Conservation (phyloP, 345 rosid species). For the Moringa oleifera region DNA sequence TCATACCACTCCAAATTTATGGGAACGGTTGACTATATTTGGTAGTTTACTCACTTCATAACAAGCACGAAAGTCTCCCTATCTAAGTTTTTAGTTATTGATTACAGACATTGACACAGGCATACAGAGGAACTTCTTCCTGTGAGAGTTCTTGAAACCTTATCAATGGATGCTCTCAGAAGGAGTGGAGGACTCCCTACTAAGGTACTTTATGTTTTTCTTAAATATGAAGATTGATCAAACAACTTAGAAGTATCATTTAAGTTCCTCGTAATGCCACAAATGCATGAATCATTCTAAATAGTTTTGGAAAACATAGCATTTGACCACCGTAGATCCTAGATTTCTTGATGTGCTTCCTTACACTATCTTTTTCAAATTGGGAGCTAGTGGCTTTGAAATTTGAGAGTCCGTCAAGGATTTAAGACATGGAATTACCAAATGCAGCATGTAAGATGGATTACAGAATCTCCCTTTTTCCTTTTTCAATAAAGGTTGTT, state of each 20-base stretch:
- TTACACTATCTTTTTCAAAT: slow-evolving; percentile 2
- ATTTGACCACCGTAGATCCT: neutral
- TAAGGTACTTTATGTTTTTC: slow-evolving; percentile 45
- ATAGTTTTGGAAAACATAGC: neutral
- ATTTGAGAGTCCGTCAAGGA: neutral
- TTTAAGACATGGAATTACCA: too few relatives aligned
- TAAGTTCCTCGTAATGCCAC: neutral
- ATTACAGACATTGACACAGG: slow-evolving; percentile 39
- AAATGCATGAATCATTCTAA: neutral
- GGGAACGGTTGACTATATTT: slow-evolving; percentile 95
- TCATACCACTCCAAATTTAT: slow-evolving; percentile 78
- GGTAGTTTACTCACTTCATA: slow-evolving; percentile 35
- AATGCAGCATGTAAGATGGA: too few relatives aligned
- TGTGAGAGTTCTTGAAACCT: slow-evolving; percentile 82
- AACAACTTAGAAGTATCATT: neutral
- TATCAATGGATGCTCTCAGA: slow-evolving; percentile 59
- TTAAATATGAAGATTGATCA: neutral
- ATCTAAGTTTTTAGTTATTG: slow-evolving; percentile 6
- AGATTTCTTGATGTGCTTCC: neutral
- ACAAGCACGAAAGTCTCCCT: neutral
- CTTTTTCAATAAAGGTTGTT: too few relatives aligned
- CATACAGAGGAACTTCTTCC: slow-evolving; percentile 74
- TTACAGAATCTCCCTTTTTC: too few relatives aligned
- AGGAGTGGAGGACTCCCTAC: slow-evolving; percentile 66
- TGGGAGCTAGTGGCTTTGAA: neutral